Percentiles rank a stretch among this genome's conserved stretches.
These are phyloP conservation scores for Spencermartinsiella europaea DNA, from an alignment of 805 yeast species.

Conservation along the genomic window DNA sequence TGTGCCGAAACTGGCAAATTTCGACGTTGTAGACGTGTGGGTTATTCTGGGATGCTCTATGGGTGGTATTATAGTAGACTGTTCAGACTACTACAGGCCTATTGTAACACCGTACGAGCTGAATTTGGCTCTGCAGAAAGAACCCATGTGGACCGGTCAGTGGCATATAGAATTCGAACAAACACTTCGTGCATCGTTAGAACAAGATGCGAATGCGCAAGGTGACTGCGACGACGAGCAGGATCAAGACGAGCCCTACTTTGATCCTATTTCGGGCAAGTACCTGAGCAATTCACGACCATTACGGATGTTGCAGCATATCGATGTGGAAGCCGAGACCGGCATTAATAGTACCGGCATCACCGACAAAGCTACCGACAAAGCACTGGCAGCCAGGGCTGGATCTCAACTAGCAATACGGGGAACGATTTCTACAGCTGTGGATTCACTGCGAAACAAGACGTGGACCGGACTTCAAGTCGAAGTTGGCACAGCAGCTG, in stretches of 20 bases:
- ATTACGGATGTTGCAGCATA: slow-evolving; percentile 57
- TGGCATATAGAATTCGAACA: slow-evolving; percentile 83
- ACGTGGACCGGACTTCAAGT: slow-evolving; percentile 90
- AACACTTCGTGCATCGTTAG: slow-evolving; percentile 35
- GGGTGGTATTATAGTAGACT: slow-evolving; percentile 84
- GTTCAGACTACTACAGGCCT: slow-evolving; percentile 75
- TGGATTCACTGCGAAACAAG: slow-evolving; percentile 62
- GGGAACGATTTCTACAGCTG: slow-evolving; percentile 86
- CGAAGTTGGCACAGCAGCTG: slow-evolving; percentile 50
- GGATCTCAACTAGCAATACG: slow-evolving; percentile 59
- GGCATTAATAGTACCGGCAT: slow-evolving; percentile 26
- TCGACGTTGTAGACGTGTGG: slow-evolving; percentile 93
- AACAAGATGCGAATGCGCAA: slow-evolving; percentile 18
- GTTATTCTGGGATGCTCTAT: slow-evolving; percentile 91
- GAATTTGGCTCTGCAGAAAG: slow-evolving; percentile 68
- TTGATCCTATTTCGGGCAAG: slow-evolving; percentile 84
- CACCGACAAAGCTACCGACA: slow-evolving; percentile 21
- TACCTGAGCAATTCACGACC: slow-evolving; percentile 70
- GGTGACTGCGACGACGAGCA: slow-evolving; percentile 25
- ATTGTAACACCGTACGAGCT: slow-evolving; percentile 92
- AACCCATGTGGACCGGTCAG: slow-evolving; percentile 84
- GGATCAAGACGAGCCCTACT: slow-evolving; percentile 68
- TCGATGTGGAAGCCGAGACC: slow-evolving; percentile 51
- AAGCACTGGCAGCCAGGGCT: slow-evolving; percentile 42
- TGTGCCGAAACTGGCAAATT: slow-evolving; percentile 93